Conservation (phyloP, 2,329 filamentous ascomycete genomes). For the Diaporthe eres region DNA sequence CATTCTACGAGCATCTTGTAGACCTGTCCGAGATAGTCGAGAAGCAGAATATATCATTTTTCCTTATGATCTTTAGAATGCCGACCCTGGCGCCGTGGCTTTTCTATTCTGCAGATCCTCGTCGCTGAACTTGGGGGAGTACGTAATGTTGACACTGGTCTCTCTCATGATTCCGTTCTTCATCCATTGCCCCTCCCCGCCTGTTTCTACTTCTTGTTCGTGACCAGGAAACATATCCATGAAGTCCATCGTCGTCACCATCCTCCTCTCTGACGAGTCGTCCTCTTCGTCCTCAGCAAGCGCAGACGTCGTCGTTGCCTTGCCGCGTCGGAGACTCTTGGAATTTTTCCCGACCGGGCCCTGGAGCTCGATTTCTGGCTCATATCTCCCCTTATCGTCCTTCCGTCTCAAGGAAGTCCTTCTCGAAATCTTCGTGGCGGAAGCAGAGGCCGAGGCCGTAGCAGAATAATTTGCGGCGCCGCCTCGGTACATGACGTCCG, state of each 20-base stretch:
- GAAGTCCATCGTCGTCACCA: slow-evolving; percentile 17
- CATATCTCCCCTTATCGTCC: neutral
- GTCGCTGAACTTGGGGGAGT: slow-evolving; percentile 21
- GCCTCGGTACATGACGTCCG: slow-evolving; percentile 6
- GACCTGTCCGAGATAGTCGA: neutral
- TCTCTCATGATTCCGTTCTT: slow-evolving; percentile 25
- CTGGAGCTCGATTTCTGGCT: slow-evolving; percentile 20
- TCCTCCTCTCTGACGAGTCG: slow-evolving; percentile 27
- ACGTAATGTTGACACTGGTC: slow-evolving; percentile 22
- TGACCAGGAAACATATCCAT: neutral
- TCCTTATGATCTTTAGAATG: neutral
- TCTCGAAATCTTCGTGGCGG: neutral
- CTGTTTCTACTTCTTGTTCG: neutral
- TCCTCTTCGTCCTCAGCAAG: slow-evolving; percentile 17
- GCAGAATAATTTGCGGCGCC: neutral
- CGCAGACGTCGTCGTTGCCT: neutral
- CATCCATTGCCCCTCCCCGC: neutral
- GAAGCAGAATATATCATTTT: neutral
- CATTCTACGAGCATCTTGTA: too few species aligned
- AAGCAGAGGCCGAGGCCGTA: neutral
- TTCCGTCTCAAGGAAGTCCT: neutral
- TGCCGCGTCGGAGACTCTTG: neutral
- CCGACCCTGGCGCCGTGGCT: neutral
- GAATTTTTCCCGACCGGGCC: neutral
- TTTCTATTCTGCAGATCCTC: neutral